A percentile compares a stretch with the other conserved stretches of the same genome.
phyloP scores from a whole-genome alignment of 139 green algal species.

The Coccomyxa sp. region DNA sequence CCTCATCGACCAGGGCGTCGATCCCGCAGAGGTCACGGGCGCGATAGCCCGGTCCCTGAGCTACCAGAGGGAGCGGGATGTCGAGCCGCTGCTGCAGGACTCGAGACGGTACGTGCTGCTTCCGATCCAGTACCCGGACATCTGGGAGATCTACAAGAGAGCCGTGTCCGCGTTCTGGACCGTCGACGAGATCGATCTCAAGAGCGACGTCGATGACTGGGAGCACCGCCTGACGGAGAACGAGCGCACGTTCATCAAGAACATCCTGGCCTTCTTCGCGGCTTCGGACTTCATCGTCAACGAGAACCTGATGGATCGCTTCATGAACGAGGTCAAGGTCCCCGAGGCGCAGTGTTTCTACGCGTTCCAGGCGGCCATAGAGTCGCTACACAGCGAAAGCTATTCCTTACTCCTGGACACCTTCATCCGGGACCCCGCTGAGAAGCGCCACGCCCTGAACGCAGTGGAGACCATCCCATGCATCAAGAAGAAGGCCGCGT shows the following conservation, averaged over 20 bases:
- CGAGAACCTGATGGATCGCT: slow-evolving; percentile 49
- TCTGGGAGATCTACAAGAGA: slow-evolving; percentile 49
- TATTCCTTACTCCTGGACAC: slow-evolving; percentile 47
- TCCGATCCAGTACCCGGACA: slow-evolving; percentile 19
- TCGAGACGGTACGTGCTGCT: slow-evolving; percentile 6
- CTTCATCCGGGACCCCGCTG: slow-evolving; percentile 34
- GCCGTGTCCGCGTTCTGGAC: slow-evolving; percentile 46
- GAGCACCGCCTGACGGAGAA: slow-evolving; percentile 19
- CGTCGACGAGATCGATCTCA: slow-evolving; percentile 48
- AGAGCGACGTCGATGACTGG: slow-evolving; percentile 36
- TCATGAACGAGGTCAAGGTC: slow-evolving; percentile 48
- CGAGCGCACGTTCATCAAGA: slow-evolving; percentile 63
- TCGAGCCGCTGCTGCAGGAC: neutral
- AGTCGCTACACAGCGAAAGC: slow-evolving; percentile 38
- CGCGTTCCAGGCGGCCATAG: slow-evolving; percentile 66
- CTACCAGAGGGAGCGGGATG: neutral
- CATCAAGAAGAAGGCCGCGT: slow-evolving; percentile 42
- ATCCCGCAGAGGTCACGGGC: neutral
- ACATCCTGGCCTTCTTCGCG: slow-evolving; percentile 71
- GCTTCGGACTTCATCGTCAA: slow-evolving; percentile 60
- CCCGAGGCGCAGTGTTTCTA: slow-evolving; percentile 61
- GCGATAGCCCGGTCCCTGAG: neutral
- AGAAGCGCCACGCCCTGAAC: slow-evolving; percentile 27
- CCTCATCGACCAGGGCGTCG: neutral
- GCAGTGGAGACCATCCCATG: slow-evolving; percentile 36